phyloP scores from a whole-genome alignment of 257 asterid species.

The Fraxinus pennsylvanica region DNA sequence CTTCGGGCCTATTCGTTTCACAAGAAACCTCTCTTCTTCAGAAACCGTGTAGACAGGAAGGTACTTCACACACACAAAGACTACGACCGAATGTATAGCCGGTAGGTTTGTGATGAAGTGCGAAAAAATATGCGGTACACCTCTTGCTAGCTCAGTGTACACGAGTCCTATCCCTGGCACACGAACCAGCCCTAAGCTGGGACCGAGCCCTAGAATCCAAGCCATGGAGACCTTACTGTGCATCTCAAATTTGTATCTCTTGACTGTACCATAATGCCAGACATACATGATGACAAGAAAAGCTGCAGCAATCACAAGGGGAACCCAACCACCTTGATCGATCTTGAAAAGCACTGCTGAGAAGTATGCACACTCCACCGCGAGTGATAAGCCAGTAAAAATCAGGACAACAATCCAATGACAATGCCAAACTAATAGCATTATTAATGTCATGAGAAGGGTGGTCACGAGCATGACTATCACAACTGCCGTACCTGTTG shows the following conservation, averaged over 20 bases:
- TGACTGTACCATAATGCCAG: constrained; percentile 88
- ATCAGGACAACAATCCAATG: constrained; percentile 80
- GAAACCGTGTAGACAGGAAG: constrained; percentile 97
- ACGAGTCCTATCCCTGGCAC: constrained; percentile 98
- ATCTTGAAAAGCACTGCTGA: constrained; percentile 83
- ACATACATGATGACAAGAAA: constrained; percentile 84
- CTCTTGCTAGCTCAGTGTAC: constrained; percentile 94
- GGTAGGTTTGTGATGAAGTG: constrained; percentile 95
- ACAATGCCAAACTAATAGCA: constrained; percentile 94
- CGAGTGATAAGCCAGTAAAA: constrained; percentile 71
- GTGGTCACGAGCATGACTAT: constrained; percentile 93
- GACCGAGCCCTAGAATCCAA: constrained; percentile 95
- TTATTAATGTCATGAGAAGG: constrained; percentile 82
- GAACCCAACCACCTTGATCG: constrained; percentile 99
- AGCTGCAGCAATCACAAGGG: constrained; percentile 83
- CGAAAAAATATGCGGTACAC: constrained; percentile 91
- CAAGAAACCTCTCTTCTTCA: constrained; percentile 82
- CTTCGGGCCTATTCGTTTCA: constrained; percentile 91
- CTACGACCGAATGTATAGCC: constrained; percentile 82
- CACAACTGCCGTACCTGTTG: constrained; percentile 93
- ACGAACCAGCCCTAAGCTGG: constrained; percentile 93
- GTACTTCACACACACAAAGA: constrained; percentile 87
- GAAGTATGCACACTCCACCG: constrained; percentile 79
- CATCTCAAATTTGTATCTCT: constrained; percentile 91
- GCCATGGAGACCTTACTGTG: constrained; percentile 96